Evolutionary conservation across 805 yeast species (phyloP), one percentile per base, ranked within the genome.

Genomic region (Candida multigemmis): DNA sequence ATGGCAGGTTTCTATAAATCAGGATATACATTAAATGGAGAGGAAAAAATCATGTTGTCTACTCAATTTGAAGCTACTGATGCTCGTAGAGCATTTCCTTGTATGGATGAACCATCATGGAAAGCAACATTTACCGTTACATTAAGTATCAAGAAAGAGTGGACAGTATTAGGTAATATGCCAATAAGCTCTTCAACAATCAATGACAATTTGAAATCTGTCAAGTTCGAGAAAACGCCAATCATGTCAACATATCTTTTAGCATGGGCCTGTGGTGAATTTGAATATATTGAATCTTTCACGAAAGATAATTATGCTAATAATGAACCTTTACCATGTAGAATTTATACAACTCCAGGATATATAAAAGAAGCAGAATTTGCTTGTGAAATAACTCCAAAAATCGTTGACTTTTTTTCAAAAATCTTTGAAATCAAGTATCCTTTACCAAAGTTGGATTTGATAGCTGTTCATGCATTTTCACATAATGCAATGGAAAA

Each of bases 401-500:
- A 59, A 27, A 66, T 68, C 23, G 65, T 71, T 21, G 75, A 68
- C 40, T 68, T 54, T 42, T 63, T 67, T 38, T 58, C 71, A 9
- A 42, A 41, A 23, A 54, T 68, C 13, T 71, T 71, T 38, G 71
- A 67, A 34, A 48, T 68, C 26, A 44, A 56, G 34, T 83, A 80
- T 45, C 91, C 93, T 13, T 62, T 83, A 40, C 89, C 93, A 23
- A 83, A 83, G 53, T 58, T 82, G 49, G 94, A 84, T 46, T 61
- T 81, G 53, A 59, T 84, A 20, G 87, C 87, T 3, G 77, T 83
- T 31, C 87, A 83, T 39, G 73, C 80, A 27, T 80, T 77, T 46
- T 71, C 82, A 17, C 86, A 85, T 32, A 83, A 84, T 41, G 94
- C 93, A 13, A 83, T 83, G 94, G 94, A 83, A 56, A 84, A 84